phyloP scores from a whole-genome alignment of 208 protist species.

The Trypanosoma rangeli region DNA sequence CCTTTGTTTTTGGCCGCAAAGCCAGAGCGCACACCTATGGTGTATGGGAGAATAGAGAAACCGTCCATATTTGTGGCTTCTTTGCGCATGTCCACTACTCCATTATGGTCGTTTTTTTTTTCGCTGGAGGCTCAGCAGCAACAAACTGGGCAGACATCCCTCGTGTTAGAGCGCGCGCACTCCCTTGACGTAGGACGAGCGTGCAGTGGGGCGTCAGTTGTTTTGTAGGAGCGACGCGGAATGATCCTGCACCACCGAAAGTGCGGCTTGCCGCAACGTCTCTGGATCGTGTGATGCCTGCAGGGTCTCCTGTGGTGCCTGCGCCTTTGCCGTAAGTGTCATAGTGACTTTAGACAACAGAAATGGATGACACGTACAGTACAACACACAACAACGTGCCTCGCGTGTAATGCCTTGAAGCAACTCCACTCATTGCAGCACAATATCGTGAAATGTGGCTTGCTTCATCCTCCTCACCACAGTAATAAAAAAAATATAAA shows the following conservation, averaged over 20 bases:
- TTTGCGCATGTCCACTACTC: constrained; percentile 7
- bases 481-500: constrained; percentile 3
- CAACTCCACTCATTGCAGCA: constrained; percentile 37
- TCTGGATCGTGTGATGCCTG: background rate
- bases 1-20: constrained; percentile 28
- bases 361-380: background rate
- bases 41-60: background rate
- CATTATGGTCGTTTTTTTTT: constrained; percentile 6
- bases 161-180: background rate
- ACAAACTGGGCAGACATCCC: background rate
- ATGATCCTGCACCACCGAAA: background rate
- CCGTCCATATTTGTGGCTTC: background rate
- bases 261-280: background rate
- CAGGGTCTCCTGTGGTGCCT: background rate
- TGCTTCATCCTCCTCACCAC: background rate
- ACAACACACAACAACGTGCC: constrained; percentile 30
- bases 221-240: background rate
- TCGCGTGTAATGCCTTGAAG: constrained; percentile 26
- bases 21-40: constrained; percentile 18
- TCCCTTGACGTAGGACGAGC: constrained; percentile 5
- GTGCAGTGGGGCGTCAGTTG: constrained; percentile 7
- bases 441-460: constrained; percentile 33
- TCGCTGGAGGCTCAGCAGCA: constrained; percentile 1
- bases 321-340: background rate
- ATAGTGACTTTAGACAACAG: background rate